Evolutionary conservation across 352 stramenopile species (phyloP).

Genomic region (Peronospora farinosa): DNA sequence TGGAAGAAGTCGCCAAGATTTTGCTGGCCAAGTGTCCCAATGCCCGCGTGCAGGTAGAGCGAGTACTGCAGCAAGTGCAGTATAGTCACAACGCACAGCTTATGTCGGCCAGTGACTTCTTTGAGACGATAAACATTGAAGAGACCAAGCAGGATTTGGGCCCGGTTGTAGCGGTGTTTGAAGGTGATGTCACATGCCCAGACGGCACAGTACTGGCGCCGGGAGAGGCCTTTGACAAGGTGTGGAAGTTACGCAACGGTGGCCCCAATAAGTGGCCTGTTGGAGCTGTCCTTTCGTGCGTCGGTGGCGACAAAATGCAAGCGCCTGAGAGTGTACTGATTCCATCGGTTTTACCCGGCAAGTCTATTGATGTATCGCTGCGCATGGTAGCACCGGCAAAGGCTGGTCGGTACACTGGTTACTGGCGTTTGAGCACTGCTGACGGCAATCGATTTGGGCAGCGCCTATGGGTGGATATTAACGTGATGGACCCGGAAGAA

Average conservation of each 20-base stretch:
- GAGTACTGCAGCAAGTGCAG: slow-evolving; percentile 66
- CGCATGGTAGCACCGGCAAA: slow-evolving; percentile 58
- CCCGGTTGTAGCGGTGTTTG: slow-evolving; percentile 74
- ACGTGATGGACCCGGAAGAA: slow-evolving; percentile 45
- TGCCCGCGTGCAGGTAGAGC: slow-evolving; percentile 62
- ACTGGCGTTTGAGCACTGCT: slow-evolving; percentile 81
- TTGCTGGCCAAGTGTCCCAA: slow-evolving; percentile 71
- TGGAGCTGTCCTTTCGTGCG: slow-evolving; percentile 59
- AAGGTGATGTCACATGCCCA: slow-evolving; percentile 79
- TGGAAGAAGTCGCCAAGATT: slow-evolving; percentile 71
- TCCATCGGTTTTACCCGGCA: slow-evolving; percentile 54
- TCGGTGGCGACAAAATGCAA: slow-evolving; percentile 72
- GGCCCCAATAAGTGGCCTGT: slow-evolving; percentile 68
- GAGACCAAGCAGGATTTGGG: slow-evolving; percentile 67
- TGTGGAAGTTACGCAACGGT: slow-evolving; percentile 83
- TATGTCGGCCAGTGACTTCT: slow-evolving; percentile 65
- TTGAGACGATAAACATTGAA: slow-evolving; percentile 61
- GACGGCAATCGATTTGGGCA: slow-evolving; percentile 83
- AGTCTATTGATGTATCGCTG: slow-evolving; percentile 69
- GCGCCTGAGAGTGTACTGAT: slow-evolving; percentile 65
- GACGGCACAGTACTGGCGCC: slow-evolving; percentile 75
- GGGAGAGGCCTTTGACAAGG: slow-evolving; percentile 71
- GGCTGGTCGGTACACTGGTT: slow-evolving; percentile 77
- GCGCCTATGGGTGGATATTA: slow-evolving; percentile 86
- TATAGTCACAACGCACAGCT: slow-evolving; percentile 62